These are phyloP conservation scores for Grigorovia yakushimaensis DNA, from an alignment of 805 yeast genomes.

Conservation along the genomic window DNA sequence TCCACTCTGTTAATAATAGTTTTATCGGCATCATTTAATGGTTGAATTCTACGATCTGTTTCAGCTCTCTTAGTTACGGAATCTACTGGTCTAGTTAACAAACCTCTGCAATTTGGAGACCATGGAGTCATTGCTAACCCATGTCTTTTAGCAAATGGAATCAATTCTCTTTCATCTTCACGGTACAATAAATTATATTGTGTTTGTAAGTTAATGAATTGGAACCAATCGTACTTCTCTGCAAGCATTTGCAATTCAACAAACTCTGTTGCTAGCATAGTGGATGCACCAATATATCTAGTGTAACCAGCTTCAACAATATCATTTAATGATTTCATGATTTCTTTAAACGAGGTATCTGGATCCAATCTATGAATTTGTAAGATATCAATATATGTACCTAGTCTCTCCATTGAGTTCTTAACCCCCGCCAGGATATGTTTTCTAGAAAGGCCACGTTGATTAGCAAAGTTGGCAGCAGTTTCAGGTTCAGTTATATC, in stretches of 20 bases:
- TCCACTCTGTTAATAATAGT: constrained; percentile 43
- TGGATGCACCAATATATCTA: constrained; percentile 54
- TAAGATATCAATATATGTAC: constrained; percentile 40
- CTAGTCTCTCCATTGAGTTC: constrained; percentile 35
- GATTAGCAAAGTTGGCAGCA: constrained; percentile 16
- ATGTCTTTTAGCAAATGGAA: constrained; percentile 42
- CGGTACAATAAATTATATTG: constrained; percentile 46
- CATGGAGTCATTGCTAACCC: constrained; percentile 52
- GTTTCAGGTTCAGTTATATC: background rate
- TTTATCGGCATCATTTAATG: constrained; percentile 23
- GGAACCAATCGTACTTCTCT: constrained; percentile 45
- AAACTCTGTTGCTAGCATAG: constrained; percentile 49
- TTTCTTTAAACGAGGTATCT: constrained; percentile 40
- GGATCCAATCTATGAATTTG: constrained; percentile 48
- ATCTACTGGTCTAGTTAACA: constrained; percentile 39
- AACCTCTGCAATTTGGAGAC: constrained; percentile 50
- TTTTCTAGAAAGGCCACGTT: constrained; percentile 35
- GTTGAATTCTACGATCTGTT: constrained; percentile 33
- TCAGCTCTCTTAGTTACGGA: constrained; percentile 9
- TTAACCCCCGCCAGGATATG: constrained; percentile 38
- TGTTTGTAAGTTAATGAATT: constrained; percentile 51
- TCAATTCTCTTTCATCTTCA: constrained; percentile 57
- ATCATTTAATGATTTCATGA: constrained; percentile 48
- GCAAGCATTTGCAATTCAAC: constrained; percentile 46
- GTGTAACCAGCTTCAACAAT: constrained; percentile 39